phyloP scores from a whole-genome alignment of 768 basidiomycete genomes.

The Auriscalpium microsporum region DNA sequence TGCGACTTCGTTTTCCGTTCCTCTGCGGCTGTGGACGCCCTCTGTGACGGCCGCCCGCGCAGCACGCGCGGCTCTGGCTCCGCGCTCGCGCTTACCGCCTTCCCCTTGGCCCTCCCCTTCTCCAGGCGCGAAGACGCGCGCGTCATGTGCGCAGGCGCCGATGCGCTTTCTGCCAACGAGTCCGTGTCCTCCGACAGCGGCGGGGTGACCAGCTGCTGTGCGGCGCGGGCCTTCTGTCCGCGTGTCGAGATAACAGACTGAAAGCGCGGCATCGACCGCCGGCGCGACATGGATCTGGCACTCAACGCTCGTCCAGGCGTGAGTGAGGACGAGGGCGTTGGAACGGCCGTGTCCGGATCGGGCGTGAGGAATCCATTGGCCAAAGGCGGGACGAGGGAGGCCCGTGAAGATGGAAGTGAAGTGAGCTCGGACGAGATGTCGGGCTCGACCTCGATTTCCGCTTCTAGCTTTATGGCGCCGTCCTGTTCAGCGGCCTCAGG shows the following conservation, averaged over 20 bases:
- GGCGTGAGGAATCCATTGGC: conserved; percentile 21
- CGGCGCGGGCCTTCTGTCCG: conserved; percentile 34
- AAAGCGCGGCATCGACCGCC: conserved; percentile 22
- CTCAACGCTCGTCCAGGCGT: not conserved
- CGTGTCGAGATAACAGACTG: conserved; percentile 56
- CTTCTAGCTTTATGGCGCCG: not conserved
- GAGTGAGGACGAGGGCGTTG: not conserved
- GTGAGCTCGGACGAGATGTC: conserved; percentile 36
- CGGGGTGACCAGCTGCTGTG: conserved; percentile 37
- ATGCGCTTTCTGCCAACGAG: conserved; percentile 22
- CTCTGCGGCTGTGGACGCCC: conserved; percentile 1
- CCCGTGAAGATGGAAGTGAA: conserved; percentile 38
- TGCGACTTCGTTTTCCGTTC: conserved; percentile 10
- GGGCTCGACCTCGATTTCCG: not conserved
- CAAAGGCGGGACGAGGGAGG: conserved; percentile 9
- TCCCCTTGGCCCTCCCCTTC: conserved; percentile 8
- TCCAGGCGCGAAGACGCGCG: conserved; percentile 15
- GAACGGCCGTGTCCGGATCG: conserved; percentile 16
- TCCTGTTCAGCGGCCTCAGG: not conserved
- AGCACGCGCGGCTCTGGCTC: conserved; percentile 7
- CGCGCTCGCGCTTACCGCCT: not conserved
- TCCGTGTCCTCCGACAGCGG: conserved; percentile 38
- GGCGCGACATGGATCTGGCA: not conserved
- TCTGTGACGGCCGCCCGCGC: conserved; percentile 12
- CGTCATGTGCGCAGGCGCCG: conserved; percentile 18